These are phyloP conservation scores for Neocatenulostroma microsporum DNA, from an alignment of 2,329 filamentous ascomycete genomes.

Conservation along the genomic window DNA sequence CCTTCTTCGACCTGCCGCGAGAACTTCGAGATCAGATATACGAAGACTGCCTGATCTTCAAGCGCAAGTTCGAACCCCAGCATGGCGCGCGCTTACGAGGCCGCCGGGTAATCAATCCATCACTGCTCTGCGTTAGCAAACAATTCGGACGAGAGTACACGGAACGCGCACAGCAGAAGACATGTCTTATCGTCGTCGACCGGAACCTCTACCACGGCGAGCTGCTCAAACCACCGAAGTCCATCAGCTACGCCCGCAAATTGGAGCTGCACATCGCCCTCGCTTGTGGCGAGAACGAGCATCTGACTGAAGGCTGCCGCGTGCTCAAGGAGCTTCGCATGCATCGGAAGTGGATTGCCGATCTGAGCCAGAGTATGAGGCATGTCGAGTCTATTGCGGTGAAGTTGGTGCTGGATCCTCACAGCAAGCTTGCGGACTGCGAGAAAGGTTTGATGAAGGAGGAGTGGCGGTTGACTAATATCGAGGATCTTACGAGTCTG, in stretches of 20 bases:
- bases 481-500: slow-evolving; percentile 3
- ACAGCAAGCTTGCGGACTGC: slow-evolving; percentile 4
- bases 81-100: slow-evolving; percentile 7
- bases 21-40: slow-evolving; percentile 13
- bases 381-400: slow-evolving; percentile 5
- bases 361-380: slow-evolving; percentile 7
- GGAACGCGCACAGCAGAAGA: slow-evolving; percentile 6
- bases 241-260: slow-evolving; percentile 3
- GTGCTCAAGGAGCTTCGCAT: slow-evolving; percentile 9
- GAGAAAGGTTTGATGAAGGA: slow-evolving; percentile 5
- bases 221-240: slow-evolving; percentile 2
- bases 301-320: slow-evolving; percentile 4
- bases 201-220: slow-evolving; percentile 9
- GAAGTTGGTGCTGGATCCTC: slow-evolving; percentile 8
- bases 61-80: slow-evolving; percentile 7
- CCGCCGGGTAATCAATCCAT: slow-evolving; percentile 2
- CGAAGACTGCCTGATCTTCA: slow-evolving; percentile 5
- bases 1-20: slow-evolving; percentile 8
- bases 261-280: slow-evolving; percentile 9
- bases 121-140: slow-evolving; percentile 6
- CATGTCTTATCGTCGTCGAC: slow-evolving; percentile 10
- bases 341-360: slow-evolving; percentile 10
- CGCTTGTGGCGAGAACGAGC: slow-evolving; percentile 6
- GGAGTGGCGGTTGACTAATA: slow-evolving; percentile 7
- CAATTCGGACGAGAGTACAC: slow-evolving; percentile 8